These are phyloP conservation scores for Cercospora brassicicola DNA, from an alignment of 2,329 filamentous ascomycete species.

Conservation along the genomic window DNA sequence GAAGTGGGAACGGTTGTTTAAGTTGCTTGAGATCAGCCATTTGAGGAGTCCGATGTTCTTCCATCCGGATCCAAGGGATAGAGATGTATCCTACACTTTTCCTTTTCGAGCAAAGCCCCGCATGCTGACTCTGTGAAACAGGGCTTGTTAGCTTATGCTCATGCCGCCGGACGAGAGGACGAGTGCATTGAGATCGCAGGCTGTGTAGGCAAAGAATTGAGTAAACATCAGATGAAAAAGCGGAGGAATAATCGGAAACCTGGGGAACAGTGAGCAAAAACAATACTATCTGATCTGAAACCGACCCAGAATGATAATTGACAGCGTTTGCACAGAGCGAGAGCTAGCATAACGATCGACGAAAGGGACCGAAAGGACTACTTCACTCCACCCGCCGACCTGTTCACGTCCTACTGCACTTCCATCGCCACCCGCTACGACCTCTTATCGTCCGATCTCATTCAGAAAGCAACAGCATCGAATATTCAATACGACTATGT, in stretches of 20 bases:
- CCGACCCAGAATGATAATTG: neutral
- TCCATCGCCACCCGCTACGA: slow-evolving; percentile 45
- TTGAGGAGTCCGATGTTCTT: slow-evolving; percentile 81
- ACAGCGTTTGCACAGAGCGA: slow-evolving; percentile 10
- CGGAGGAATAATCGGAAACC: slow-evolving; percentile 41
- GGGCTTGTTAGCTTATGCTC: slow-evolving; percentile 66
- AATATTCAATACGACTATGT: slow-evolving; percentile 62
- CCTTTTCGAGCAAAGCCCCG: too few relatives aligned
- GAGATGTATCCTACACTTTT: slow-evolving; percentile 53
- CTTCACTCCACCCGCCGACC: slow-evolving; percentile 42
- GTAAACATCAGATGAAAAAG: slow-evolving; percentile 74
- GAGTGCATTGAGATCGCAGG: slow-evolving; percentile 70
- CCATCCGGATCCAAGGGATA: slow-evolving; percentile 73
- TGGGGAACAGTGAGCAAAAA: slow-evolving; percentile 19
- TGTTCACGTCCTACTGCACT: slow-evolving; percentile 47
- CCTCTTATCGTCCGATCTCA: slow-evolving; percentile 52
- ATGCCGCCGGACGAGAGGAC: slow-evolving; percentile 58
- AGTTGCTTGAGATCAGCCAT: slow-evolving; percentile 67
- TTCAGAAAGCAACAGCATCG: slow-evolving; percentile 61
- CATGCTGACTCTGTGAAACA: neutral
- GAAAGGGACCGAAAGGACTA: slow-evolving; percentile 52
- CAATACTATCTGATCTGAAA: too few relatives aligned
- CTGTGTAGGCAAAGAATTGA: slow-evolving; percentile 76
- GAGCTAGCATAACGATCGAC: slow-evolving; percentile 43
- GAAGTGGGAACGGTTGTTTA: slow-evolving; percentile 70